These are phyloP conservation scores for Magnolia kwangsiensis DNA, from an alignment of 164 flowering plant genomes.

Conservation along the genomic window DNA sequence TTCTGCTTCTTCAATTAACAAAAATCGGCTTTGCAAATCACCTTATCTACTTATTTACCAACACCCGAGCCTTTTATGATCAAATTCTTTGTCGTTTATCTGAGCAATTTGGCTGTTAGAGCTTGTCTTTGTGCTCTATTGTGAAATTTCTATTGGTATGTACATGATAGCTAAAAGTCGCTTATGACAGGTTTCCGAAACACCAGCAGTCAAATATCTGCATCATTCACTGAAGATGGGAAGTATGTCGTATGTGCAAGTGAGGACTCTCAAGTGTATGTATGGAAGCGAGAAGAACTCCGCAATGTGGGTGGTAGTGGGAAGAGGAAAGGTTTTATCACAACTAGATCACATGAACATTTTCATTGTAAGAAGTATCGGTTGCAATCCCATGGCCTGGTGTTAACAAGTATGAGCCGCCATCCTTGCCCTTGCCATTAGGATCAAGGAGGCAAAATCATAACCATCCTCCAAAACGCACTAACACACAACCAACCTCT, in stretches of 20 bases:
- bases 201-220: slow-evolving; percentile 76
- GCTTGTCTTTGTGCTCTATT: neutral
- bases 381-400: slow-evolving; percentile 91
- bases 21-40: no score
- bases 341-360: slow-evolving; percentile 49
- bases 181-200: slow-evolving; percentile 65
- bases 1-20: no score
- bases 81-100: no score
- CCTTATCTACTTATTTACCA: no score
- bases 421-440: slow-evolving; percentile 26
- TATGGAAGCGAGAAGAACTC: slow-evolving; percentile 70
- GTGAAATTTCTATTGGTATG: neutral
- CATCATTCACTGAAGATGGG: slow-evolving; percentile 48
- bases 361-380: slow-evolving; percentile 81
- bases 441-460: slow-evolving; percentile 29
- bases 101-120: neutral
- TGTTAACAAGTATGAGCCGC: slow-evolving; percentile 45
- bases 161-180: neutral
- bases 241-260: slow-evolving; percentile 66
- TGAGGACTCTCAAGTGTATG: slow-evolving; percentile 75
- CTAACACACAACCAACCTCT: slow-evolving; percentile 13
- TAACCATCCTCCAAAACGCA: slow-evolving; percentile 33
- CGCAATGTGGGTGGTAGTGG: slow-evolving; percentile 24
- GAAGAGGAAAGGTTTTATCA: slow-evolving; percentile 33
- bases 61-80: no score